Base-by-base conservation (phyloP, 257 asterid genomes). In the Salvia rosmarinus region DNA sequence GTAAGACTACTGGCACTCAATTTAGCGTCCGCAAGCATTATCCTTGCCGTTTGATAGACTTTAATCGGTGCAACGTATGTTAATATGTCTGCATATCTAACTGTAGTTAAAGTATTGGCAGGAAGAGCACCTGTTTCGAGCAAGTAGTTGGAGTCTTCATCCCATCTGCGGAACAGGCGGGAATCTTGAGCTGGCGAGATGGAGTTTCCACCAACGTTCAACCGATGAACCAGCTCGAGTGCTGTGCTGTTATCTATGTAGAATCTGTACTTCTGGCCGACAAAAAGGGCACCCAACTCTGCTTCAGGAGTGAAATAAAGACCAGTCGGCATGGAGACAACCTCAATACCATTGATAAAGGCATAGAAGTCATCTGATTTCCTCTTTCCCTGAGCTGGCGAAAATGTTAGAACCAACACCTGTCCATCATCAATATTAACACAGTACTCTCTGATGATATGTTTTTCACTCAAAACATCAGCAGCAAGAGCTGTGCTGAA, bases 161-260 rank as follows among this genome's bases (percentile, higher is more conserved):
- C 88, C 96, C 92, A 85, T 30, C 77, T 76, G 2, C 92, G 81
- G 74, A 78, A 85, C 87, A 84, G 75, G 56, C 68, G 43, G 10
- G 83, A 74, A 74, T 89, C 96, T 76, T 85, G 88, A 56, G 40
- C 77, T 5, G 96, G 78, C 65, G 79, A 58, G 77, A 89, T 77
- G 76, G 85, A 70, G 64, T 46, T 35, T 21, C 96, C 95, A 0
- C 92, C 92, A 20, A 83, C 67, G 54, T 87, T 87, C 76, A 84
- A 73, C 47, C 92, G 77, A 37, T 67, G 92, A 74, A 87, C 83
- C 72, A 77, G 80, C 86, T 84, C 88, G 6, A 89, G 81, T n/a
- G 87, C 89, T 3, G 95, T 87, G 83, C 68, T 61, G 65, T 82
- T 86, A 74, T 89, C 92, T 11, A 87, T 74, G 75, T 81, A 85